These are phyloP conservation scores for Takashimella koratensis DNA, from an alignment of 1,284 basidiomycete genomes.

Conservation along the genomic window DNA sequence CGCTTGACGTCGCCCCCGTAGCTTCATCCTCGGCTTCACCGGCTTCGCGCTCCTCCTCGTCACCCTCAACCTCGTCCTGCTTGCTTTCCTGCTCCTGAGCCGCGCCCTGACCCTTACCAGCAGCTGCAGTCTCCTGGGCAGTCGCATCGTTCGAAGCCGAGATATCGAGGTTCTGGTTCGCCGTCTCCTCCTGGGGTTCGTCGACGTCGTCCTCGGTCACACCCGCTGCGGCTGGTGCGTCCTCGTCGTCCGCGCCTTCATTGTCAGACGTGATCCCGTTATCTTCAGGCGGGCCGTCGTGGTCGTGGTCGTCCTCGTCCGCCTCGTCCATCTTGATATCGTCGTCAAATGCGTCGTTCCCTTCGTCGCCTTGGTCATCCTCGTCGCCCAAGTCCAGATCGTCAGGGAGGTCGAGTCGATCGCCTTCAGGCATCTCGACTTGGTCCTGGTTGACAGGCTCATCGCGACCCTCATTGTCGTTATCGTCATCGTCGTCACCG, in stretches of 20 bases:
- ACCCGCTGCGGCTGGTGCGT: constrained; percentile 39
- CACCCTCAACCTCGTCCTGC: constrained; percentile 32
- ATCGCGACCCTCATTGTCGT: constrained; percentile 36
- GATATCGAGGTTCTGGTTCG: constrained; percentile 39
- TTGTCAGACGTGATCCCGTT: constrained; percentile 38
- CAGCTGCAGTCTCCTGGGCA: constrained; percentile 37
- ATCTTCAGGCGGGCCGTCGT: constrained; percentile 34
- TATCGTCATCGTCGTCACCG: constrained; percentile 50
- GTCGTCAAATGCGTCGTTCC: constrained; percentile 20
- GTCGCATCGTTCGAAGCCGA: constrained; percentile 36
- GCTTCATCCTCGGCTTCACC: constrained; percentile 31
- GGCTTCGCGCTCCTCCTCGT: constrained; percentile 27
- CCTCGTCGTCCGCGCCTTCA: constrained; percentile 35
- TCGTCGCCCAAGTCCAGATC: constrained; percentile 65
- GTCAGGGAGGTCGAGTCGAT: constrained; percentile 78
- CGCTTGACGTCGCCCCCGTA: constrained; percentile 23
- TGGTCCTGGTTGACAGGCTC: constrained; percentile 52
- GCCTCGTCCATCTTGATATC: constrained; percentile 19
- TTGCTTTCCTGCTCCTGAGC: constrained; percentile 34
- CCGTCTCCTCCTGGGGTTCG: constrained; percentile 27
- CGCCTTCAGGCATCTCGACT: constrained; percentile 67
- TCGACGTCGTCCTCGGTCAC: constrained; percentile 44
- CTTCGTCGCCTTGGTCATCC: constrained; percentile 42
- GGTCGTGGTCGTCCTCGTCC: constrained; percentile 31
- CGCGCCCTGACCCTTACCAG: constrained; percentile 37